These are phyloP conservation scores for Cinnamomum chago DNA, from an alignment of 164 flowering plant genomes.

Conservation along the genomic window DNA sequence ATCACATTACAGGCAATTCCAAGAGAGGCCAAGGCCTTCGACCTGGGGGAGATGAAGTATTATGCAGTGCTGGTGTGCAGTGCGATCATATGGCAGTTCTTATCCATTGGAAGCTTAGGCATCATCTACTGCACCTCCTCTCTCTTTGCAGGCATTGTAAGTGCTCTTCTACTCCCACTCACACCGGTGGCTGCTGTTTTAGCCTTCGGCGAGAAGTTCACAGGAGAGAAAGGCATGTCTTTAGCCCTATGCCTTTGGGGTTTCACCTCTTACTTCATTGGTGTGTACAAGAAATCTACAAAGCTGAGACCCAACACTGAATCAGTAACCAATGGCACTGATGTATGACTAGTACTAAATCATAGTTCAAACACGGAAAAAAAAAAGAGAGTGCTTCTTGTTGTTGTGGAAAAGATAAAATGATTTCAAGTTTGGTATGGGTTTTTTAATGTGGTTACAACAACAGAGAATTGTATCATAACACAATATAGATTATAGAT, in stretches of 20 bases:
- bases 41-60: conserved; percentile 5
- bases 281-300: conserved; percentile 18
- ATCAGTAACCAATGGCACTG: neutral
- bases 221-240: conserved; percentile 12
- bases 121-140: conserved; percentile 6
- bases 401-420: too few relatives aligned
- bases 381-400: too few relatives aligned
- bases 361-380: too few relatives aligned
- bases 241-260: conserved; percentile 13
- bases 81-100: conserved; percentile 9
- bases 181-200: conserved; percentile 1
- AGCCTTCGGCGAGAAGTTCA: conserved; percentile 8
- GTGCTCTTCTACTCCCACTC: neutral
- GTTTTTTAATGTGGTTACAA: too few relatives aligned
- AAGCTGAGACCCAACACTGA: conserved; percentile 11
- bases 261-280: conserved; percentile 13
- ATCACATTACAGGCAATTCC: neutral
- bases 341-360: neutral
- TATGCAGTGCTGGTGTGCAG: conserved; percentile 7
- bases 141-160: conserved; percentile 3
- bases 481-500: too few relatives aligned
- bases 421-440: too few relatives aligned
- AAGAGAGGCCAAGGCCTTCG: conserved; percentile 7
- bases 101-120: conserved; percentile 5
- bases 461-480: too few relatives aligned